A percentile compares a stretch with the other conserved stretches of the same genome.
Evolutionary conservation across 306 rosid species (phyloP).

Genomic region (Acacia acuminata): DNA sequence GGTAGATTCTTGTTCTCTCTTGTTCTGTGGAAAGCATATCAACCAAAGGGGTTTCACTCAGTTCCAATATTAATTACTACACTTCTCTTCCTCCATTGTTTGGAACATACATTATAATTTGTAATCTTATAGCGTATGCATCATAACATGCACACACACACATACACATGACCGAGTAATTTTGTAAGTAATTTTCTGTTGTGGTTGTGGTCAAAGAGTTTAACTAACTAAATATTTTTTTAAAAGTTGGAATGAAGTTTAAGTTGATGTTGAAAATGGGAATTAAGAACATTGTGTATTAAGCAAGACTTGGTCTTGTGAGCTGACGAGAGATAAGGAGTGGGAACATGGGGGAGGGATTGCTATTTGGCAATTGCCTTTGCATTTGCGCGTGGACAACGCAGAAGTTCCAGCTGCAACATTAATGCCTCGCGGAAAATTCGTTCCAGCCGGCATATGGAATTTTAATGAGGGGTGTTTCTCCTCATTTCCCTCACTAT

Average conservation of each 20-base stretch:
- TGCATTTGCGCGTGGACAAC: not conserved
- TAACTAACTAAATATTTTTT: no score
- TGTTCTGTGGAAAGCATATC: conserved; percentile 27
- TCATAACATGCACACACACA: no score
- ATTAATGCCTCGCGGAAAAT: not conserved
- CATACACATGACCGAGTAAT: no score
- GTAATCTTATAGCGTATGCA: no score
- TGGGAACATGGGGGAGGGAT: not conserved
- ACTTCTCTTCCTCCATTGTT: not conserved
- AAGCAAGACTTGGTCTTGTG: not conserved
- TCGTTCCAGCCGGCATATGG: no score
- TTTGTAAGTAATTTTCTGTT: no score
- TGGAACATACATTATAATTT: no score
- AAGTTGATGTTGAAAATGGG: not conserved
- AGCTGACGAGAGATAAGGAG: not conserved
- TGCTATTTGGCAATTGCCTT: not conserved
- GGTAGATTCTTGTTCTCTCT: not conserved
- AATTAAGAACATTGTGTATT: not conserved
- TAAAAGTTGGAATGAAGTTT: no score
- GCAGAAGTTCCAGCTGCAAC: not conserved
- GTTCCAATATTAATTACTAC: not conserved
- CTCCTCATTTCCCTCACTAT: no score
- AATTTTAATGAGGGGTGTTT: no score
- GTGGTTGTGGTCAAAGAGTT: no score
- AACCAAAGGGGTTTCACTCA: conserved; percentile 26